phyloP scores from a whole-genome alignment of 225 moss, liverwort and hornwort species.

The Bryum argenteum region DNA sequence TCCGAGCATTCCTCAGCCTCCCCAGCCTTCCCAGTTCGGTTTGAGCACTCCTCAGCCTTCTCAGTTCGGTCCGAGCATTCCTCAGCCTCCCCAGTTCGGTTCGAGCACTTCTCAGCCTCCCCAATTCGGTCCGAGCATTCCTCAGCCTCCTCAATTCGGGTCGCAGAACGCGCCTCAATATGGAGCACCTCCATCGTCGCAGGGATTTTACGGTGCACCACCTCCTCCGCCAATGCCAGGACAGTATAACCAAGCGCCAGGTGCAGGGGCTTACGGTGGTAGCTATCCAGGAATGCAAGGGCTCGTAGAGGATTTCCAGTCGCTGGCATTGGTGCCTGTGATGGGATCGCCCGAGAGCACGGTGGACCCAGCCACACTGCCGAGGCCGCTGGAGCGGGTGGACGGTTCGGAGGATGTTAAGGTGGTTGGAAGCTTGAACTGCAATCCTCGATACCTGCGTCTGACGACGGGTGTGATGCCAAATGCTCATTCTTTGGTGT shows the following conservation, averaged over 20 bases:
- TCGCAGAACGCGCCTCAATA: slow-evolving; percentile 33
- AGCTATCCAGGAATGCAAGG: slow-evolving; percentile 63
- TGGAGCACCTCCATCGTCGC: slow-evolving; percentile 45
- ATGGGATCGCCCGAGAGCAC: slow-evolving; percentile 83
- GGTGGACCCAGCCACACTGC: slow-evolving; percentile 75
- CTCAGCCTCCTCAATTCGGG: background rate
- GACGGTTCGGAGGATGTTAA: slow-evolving; percentile 53
- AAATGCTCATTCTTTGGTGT: slow-evolving; percentile 83
- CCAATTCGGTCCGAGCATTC: too few species aligned
- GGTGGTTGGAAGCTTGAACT: slow-evolving; percentile 54
- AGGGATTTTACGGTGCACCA: slow-evolving; percentile 59
- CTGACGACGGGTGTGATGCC: slow-evolving; percentile 88
- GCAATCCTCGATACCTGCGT: slow-evolving; percentile 87
- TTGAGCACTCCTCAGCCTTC: too few species aligned
- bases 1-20: too few species aligned
- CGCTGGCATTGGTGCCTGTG: slow-evolving; percentile 79
- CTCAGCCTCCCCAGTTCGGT: background rate
- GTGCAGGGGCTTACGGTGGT: slow-evolving; percentile 64
- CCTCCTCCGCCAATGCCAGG: slow-evolving; percentile 50
- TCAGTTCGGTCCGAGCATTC: slow-evolving; percentile 7
- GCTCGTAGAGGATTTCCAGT: slow-evolving; percentile 90
- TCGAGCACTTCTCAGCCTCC: too few species aligned
- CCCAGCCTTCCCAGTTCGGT: too few species aligned
- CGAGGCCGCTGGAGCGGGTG: slow-evolving; percentile 61
- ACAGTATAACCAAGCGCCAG: slow-evolving; percentile 49